Percentiles rank a stretch among this genome's conserved stretches.
Evolutionary conservation across 306 rosid genomes (phyloP).

Genomic region (Lablab purpureus): DNA sequence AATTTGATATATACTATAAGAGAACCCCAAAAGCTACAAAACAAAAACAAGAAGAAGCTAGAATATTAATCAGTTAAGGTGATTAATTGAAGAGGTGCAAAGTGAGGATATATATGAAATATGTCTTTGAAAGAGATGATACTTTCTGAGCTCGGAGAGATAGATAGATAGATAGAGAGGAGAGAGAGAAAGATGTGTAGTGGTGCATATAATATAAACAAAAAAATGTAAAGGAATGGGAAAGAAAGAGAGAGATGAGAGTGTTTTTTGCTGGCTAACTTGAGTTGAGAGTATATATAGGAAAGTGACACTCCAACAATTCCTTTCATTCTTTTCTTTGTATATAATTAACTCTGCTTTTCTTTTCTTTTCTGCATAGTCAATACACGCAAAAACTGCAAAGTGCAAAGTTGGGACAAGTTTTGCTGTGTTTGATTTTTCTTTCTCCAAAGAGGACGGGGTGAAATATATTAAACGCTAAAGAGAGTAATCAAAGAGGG

Average conservation of each 20-base stretch:
- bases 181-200: slow-evolving; percentile 24
- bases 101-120: slow-evolving; percentile 12
- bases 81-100: slow-evolving; percentile 35
- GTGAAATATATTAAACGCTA: slow-evolving; percentile 11
- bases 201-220: slow-evolving; percentile 52
- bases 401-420: slow-evolving; percentile 42
- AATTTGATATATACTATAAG: not conserved
- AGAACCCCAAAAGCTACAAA: slow-evolving; percentile 22
- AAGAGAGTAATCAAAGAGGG: no score
- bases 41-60: slow-evolving; percentile 20
- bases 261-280: slow-evolving; percentile 42
- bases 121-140: slow-evolving; percentile 41
- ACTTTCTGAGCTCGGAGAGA: slow-evolving; percentile 51
- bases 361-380: slow-evolving; percentile 40
- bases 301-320: slow-evolving; percentile 87
- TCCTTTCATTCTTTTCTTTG: slow-evolving; percentile 44
- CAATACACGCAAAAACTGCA: slow-evolving; percentile 62
- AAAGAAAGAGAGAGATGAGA: slow-evolving; percentile 49
- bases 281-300: slow-evolving; percentile 78
- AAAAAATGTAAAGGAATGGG: slow-evolving; percentile 37
- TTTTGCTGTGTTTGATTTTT: slow-evolving; percentile 21
- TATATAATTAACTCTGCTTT: slow-evolving; percentile 40
- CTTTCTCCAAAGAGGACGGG: slow-evolving; percentile 56
- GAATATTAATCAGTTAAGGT: slow-evolving; percentile 33
- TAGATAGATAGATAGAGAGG: slow-evolving; percentile 21